Conservation (phyloP, 1,139 yeast genomes). For the Martiniozyma asiatica region DNA sequence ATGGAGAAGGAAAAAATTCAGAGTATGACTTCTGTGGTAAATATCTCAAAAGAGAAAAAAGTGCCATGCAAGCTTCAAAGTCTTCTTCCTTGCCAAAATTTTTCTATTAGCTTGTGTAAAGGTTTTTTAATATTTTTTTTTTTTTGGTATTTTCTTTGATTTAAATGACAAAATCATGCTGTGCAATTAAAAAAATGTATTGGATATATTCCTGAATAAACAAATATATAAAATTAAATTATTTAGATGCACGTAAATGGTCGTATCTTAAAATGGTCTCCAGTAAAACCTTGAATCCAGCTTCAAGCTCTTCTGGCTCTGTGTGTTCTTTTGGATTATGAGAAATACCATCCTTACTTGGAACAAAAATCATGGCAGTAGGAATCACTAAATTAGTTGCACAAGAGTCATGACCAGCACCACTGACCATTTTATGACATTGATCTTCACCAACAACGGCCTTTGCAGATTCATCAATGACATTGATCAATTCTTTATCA, state of each 20-base stretch:
- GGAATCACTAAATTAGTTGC: constrained; percentile 45
- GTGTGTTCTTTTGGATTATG: constrained; percentile 60
- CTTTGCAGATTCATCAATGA: constrained; percentile 40
- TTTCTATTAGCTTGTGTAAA: neutral
- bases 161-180: neutral
- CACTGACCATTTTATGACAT: constrained; percentile 40
- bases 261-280: constrained; percentile 51
- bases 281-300: constrained; percentile 47
- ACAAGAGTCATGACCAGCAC: constrained; percentile 70
- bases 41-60: too few species aligned
- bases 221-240: neutral
- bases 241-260: constrained; percentile 15
- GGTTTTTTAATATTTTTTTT: neutral
- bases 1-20: too few species aligned
- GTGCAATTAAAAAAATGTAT: neutral
- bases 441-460: constrained; percentile 35
- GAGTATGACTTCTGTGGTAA: too few species aligned
- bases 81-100: too few species aligned
- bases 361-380: constrained; percentile 66
- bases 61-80: too few species aligned
- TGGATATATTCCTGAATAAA: too few species aligned
- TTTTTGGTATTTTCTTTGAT: too few species aligned
- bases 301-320: constrained; percentile 47
- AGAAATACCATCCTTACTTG: constrained; percentile 57
- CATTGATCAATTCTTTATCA: constrained; percentile 34